A percentile compares a stretch with the other conserved stretches of the same genome.
Conservation (phyloP, 176 grass and related monocot genomes). For the Neostapfia colusana region DNA sequence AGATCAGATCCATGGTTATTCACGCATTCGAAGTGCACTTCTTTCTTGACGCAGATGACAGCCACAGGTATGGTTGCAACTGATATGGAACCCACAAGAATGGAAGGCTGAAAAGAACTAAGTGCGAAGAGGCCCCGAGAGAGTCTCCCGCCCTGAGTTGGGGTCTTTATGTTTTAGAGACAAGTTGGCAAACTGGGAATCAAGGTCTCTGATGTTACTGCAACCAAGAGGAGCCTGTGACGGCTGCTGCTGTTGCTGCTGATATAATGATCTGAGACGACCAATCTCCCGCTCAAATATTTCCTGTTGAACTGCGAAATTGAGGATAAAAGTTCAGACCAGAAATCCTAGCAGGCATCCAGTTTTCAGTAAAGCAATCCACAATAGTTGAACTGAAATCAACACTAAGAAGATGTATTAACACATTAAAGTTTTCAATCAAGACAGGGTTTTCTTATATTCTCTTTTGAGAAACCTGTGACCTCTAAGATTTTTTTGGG, state of each 20-base stretch:
- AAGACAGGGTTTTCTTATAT: background rate
- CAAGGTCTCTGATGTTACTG: constrained; percentile 86
- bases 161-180: constrained; percentile 90
- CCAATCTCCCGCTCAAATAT: constrained; percentile 94
- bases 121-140: constrained; percentile 61
- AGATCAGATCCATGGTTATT: constrained; percentile 64
- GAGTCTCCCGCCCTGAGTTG: constrained; percentile 45
- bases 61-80: constrained; percentile 25
- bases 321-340: constrained; percentile 31
- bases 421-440: background rate
- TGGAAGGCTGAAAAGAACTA: constrained; percentile 43
- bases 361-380: constrained; percentile 29
- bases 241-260: constrained; percentile 66
- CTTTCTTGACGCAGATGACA: constrained; percentile 47
- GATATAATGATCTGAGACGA: constrained; percentile 69
- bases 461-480: constrained; percentile 11
- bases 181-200: constrained; percentile 77
- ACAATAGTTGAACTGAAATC: background rate
- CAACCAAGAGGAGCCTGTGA: constrained; percentile 47
- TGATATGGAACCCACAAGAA: constrained; percentile 42
- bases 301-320: constrained; percentile 90
- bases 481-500: background rate
- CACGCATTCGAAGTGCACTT: constrained; percentile 36
- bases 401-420: constrained; percentile 10
- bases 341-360: background rate